Evolutionary conservation across 2,329 filamentous ascomycete species (phyloP).

Genomic region (Escovopsis sp.): DNA sequence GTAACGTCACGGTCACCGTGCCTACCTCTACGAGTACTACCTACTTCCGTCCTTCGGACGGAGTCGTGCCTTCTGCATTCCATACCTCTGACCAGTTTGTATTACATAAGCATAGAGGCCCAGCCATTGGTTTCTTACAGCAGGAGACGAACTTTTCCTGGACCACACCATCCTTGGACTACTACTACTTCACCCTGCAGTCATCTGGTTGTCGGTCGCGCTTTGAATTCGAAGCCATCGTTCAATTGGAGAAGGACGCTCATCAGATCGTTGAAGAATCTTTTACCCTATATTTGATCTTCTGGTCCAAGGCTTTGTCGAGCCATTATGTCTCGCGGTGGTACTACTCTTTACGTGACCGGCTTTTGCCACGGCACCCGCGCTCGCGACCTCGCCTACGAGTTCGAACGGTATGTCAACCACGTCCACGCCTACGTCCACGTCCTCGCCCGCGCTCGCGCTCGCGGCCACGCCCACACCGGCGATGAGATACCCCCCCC

Average conservation of each 20-base stretch:
- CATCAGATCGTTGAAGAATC: not conserved
- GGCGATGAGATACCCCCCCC: slow-evolving; percentile 14
- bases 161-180: not conserved
- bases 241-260: not conserved
- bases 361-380: slow-evolving; percentile 98
- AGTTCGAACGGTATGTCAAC: slow-evolving; percentile 99
- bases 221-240: not conserved
- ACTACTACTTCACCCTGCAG: not conserved
- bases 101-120: no score
- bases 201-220: not conserved
- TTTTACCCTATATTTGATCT: not conserved
- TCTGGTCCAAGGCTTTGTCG: slow-evolving; percentile 1
- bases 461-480: slow-evolving; percentile 20
- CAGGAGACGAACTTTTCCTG: not conserved
- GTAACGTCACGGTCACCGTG: no score
- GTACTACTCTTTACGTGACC: slow-evolving; percentile 93
- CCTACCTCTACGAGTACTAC: no score
- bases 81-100: no score
- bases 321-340: slow-evolving; percentile 69
- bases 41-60: no score
- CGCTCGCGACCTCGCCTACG: slow-evolving; percentile 97
- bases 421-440: slow-evolving; percentile 26
- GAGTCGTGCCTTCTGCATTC: no score
- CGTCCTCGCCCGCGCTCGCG: slow-evolving; percentile 22
- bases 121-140: not conserved